These are phyloP conservation scores for Glomus cerebriforme DNA, from an alignment of 192 early-diverging fungal genomes.

Conservation along the genomic window DNA sequence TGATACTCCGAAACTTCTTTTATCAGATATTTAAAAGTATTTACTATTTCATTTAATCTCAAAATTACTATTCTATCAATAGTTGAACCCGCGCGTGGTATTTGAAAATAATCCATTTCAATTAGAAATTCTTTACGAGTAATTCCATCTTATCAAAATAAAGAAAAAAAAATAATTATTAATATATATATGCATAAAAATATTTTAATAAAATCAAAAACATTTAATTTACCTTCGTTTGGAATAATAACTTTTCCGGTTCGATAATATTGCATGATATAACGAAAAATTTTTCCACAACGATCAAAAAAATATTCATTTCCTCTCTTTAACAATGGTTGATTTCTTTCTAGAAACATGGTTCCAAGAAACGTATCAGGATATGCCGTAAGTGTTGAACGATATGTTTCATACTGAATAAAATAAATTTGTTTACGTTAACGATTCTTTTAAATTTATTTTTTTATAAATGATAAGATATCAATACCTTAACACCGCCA, in stretches of 20 bases:
- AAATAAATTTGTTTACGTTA: background rate
- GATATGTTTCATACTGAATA: slow-evolving; percentile 27
- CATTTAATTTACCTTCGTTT: background rate
- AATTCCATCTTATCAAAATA: background rate
- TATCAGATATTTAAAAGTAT: slow-evolving; percentile 1
- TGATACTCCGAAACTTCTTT: background rate
- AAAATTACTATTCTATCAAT: slow-evolving; percentile 5
- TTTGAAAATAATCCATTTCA: slow-evolving; percentile 25
- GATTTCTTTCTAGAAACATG: slow-evolving; percentile 18
- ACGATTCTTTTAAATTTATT: background rate
- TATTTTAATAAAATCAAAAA: background rate
- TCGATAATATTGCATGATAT: slow-evolving; percentile 27
- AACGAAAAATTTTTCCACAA: slow-evolving; percentile 4
- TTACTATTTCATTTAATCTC: background rate
- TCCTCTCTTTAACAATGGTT: background rate
- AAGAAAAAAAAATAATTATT: background rate
- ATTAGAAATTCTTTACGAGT: slow-evolving; percentile 10
- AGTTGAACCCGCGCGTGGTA: slow-evolving; percentile 1
- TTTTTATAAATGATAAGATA: background rate
- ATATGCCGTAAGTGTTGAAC: background rate
- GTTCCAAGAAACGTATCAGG: slow-evolving; percentile 19
- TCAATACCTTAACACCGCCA: slow-evolving; percentile 16
- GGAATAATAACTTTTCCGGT: slow-evolving; percentile 7
- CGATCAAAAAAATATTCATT: slow-evolving; percentile 30
- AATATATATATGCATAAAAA: background rate